phyloP scores from a whole-genome alignment of 2,329 filamentous ascomycete genomes.

The Colletotrichum viniferum region DNA sequence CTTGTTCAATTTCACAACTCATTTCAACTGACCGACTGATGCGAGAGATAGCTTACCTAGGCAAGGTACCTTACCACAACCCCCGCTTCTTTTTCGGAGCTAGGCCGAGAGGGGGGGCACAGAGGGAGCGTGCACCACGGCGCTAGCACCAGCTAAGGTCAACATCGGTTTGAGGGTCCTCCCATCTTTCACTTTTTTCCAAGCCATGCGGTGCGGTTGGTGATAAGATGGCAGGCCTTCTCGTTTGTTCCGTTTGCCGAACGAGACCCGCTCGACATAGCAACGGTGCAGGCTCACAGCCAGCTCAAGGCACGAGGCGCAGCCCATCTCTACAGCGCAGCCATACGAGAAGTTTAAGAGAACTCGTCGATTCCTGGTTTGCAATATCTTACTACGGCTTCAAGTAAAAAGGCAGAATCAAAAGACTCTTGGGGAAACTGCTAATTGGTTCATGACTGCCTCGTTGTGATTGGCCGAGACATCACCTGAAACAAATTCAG shows the following conservation, averaged over 20 bases:
- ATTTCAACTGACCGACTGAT: no score
- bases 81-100: not conserved
- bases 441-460: not conserved
- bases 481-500: constrained; percentile 25
- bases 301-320: not conserved
- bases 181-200: not conserved
- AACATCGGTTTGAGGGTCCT: not conserved
- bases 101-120: not conserved
- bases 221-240: no score
- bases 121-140: not conserved
- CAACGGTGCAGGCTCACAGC: not conserved
- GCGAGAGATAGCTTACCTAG: no score
- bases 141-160: not conserved
- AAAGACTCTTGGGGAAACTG: not conserved
- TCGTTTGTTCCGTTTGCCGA: not conserved
- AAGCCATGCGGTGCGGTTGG: not conserved
- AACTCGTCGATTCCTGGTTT: not conserved
- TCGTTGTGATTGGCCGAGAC: constrained; percentile 2
- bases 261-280: not conserved
- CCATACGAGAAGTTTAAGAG: not conserved
- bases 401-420: not conserved
- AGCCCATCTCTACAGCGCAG: not conserved
- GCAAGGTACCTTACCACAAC: no score
- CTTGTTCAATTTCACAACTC: no score
- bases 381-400: not conserved